Base-by-base conservation (phyloP, 2,329 filamentous ascomycete species). In the Epichloe sp. region DNA sequence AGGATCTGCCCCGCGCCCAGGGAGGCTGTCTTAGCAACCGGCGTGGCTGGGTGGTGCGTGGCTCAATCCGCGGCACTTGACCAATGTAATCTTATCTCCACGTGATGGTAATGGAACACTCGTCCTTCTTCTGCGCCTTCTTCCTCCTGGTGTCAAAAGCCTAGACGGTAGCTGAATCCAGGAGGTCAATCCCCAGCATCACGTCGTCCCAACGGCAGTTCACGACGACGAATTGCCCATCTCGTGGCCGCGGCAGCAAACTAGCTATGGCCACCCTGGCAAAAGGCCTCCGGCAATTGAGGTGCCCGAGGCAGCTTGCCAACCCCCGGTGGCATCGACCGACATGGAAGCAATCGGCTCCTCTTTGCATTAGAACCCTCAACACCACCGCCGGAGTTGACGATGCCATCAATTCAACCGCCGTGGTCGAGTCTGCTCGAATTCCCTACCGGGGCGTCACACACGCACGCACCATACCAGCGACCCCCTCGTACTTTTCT, bases 401-500 rank as follows among this genome's bases (percentile, higher is more conserved):
- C 43, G 45, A 47, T 44, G 54, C 50, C 26, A 19, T 54, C 49
- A 53, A 57, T 10, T 50, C 57, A 35, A 47, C 53, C 12, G 47
- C 55, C 23, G 47, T 56, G 14, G 47, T 56, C 14, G 58, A 67
- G 31, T 45, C 59, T 17, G 54, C 63, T 26, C 54, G 58, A 14
- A 56, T 63, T 0, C 63, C 67, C 1, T 63, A 67, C n/a, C 53
- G 62, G 11, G 62, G 62, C 43, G 56, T 68, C 31, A 57, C 60
- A 26, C 76, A 80, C 57, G 82, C 86, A 49, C 87, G 93, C 57
- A 74, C 94, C 21, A 73, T 96, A 37, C 93, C 93, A 19, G 77
- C 78, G 26, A 95, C 90, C 37, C 83, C 88, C 3, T 93, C 91
- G n/a, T 98, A 98, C 71, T 98, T 97, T 73, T 90, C 88, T 49